phyloP scores from a whole-genome alignment of 176 grass and related monocot genomes.

The Raddia guianensis region DNA sequence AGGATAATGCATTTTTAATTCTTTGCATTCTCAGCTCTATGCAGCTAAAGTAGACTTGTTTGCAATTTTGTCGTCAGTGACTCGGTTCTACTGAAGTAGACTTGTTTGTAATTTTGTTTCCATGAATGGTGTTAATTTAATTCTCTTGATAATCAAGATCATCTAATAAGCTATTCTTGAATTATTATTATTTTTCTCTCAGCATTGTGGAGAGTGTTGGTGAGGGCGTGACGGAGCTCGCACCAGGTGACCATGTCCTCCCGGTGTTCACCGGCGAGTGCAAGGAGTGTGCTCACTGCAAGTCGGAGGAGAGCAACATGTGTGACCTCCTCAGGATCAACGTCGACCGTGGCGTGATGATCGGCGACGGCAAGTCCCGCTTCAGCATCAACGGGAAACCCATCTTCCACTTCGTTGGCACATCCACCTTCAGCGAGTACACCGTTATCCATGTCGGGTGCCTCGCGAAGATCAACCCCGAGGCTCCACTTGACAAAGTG shows the following conservation, averaged over 20 bases:
- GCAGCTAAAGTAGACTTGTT: not conserved
- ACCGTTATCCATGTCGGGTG: slow-evolving; percentile 83
- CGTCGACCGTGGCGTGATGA: slow-evolving; percentile 75
- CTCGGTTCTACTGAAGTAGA: not conserved
- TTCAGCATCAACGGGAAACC: slow-evolving; percentile 69
- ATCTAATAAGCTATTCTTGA: not conserved
- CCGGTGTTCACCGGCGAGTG: slow-evolving; percentile 90
- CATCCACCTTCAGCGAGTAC: slow-evolving; percentile 91
- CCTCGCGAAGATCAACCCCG: slow-evolving; percentile 65
- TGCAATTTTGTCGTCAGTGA: not conserved
- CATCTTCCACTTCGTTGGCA: slow-evolving; percentile 81
- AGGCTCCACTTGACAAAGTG: slow-evolving; percentile 82
- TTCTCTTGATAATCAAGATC: not conserved
- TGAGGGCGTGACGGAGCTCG: slow-evolving; percentile 67
- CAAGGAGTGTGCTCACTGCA: slow-evolving; percentile 86
- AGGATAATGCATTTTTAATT: not conserved
- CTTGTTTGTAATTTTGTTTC: not conserved
- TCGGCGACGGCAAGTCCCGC: slow-evolving; percentile 57
- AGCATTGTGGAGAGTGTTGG: slow-evolving; percentile 86
- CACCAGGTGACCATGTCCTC: slow-evolving; percentile 83
- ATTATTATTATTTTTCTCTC: not conserved
- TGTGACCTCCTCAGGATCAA: slow-evolving; percentile 88
- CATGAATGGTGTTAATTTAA: not conserved
- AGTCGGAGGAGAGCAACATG: slow-evolving; percentile 89
- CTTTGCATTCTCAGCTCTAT: not conserved